A percentile compares a stretch with the other conserved stretches of the same genome.
Evolutionary conservation across 805 yeast species (phyloP).

Genomic region (Nakazawaea siamensis): DNA sequence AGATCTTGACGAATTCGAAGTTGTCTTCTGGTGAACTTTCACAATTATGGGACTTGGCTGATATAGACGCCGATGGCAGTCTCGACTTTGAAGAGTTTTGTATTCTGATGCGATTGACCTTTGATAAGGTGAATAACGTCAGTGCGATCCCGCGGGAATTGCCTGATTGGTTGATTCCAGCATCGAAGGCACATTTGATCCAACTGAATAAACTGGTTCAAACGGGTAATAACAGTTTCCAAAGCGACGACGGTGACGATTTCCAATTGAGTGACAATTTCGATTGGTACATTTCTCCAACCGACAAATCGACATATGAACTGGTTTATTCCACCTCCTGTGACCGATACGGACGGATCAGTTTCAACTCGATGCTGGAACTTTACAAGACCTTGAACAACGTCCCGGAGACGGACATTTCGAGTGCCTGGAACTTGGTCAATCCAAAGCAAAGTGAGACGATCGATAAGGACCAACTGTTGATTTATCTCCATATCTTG

Average conservation of each 20-base stretch:
- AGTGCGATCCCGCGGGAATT: conserved; percentile 57
- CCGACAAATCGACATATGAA: conserved; percentile 73
- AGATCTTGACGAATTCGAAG: conserved; percentile 84
- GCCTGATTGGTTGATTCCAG: conserved; percentile 92
- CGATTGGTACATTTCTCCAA: conserved; percentile 95
- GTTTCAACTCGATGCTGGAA: conserved; percentile 61
- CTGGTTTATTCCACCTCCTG: conserved; percentile 65
- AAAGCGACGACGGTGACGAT: conserved; percentile 52
- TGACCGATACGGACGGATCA: conserved; percentile 74
- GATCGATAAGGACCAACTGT: conserved; percentile 87
- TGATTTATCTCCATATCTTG: conserved; percentile 83
- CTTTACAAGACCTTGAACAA: conserved; percentile 64
- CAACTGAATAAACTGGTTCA: conserved; percentile 71
- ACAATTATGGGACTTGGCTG: conserved; percentile 85
- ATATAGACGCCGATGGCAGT: conserved; percentile 85
- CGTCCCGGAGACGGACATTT: conserved; percentile 78
- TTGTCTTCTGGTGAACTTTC: conserved; percentile 71
- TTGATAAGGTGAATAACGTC: conserved; percentile 69
- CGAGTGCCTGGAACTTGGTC: conserved; percentile 91
- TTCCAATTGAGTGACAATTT: conserved; percentile 57
- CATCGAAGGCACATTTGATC: conserved; percentile 76
- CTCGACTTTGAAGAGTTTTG: conserved; percentile 97
- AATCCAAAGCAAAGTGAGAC: conserved; percentile 84
- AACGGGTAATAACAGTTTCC: conserved; percentile 16
- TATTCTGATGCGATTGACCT: conserved; percentile 91